phyloP scores from a whole-genome alignment of 352 stramenopile genomes.

The Globisporangium viniferum region DNA sequence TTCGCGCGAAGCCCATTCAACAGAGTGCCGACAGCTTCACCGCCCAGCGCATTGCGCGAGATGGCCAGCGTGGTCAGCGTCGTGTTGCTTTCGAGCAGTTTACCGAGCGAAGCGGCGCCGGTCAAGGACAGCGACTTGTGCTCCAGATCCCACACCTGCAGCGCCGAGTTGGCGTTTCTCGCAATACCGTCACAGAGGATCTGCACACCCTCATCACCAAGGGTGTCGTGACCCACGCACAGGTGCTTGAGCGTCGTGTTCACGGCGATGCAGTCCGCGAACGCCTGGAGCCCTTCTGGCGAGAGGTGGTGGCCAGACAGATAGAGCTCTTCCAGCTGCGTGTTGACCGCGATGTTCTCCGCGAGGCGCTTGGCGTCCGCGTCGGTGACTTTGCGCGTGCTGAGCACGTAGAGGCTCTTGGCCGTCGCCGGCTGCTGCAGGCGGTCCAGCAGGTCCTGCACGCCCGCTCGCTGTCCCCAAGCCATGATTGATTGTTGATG shows the following conservation, averaged over 20 bases:
- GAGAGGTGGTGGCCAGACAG: constrained; percentile 70
- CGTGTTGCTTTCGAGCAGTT: constrained; percentile 48
- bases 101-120: constrained; percentile 43
- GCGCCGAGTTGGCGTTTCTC: constrained; percentile 43
- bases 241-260: constrained; percentile 71
- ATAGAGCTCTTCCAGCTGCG: constrained; percentile 71
- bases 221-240: constrained; percentile 51
- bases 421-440: constrained; percentile 55
- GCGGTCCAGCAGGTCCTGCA: constrained; percentile 73
- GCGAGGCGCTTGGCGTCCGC: constrained; percentile 50
- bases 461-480: constrained; percentile 64
- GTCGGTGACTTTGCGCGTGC: constrained; percentile 61
- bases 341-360: constrained; percentile 48
- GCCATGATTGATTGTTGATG: constrained; percentile 40
- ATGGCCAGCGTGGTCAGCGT: constrained; percentile 49
- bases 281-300: constrained; percentile 35
- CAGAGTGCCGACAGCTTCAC: constrained; percentile 38
- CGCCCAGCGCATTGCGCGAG: constrained; percentile 57
- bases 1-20: constrained; percentile 41
- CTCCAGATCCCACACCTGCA: constrained; percentile 74
- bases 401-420: constrained; percentile 72
- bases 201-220: constrained; percentile 52
- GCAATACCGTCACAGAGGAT: constrained; percentile 46
- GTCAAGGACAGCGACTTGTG: constrained; percentile 54
- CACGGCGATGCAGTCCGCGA: constrained; percentile 59